Evolutionary conservation across 345 rosid genomes (phyloP).

Genomic region (Durio zibethinus): DNA sequence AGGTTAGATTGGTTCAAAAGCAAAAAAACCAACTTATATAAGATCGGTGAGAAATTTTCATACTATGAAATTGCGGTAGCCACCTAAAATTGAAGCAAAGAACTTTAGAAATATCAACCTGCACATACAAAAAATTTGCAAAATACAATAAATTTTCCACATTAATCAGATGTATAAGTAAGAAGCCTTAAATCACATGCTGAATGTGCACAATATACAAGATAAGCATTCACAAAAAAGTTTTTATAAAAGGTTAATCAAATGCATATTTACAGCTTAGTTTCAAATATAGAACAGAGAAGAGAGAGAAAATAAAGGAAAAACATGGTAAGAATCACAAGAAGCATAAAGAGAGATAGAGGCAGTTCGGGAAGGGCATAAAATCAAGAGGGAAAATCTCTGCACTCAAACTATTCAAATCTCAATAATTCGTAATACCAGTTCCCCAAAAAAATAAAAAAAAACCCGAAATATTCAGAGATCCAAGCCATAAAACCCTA

Average conservation of each 20-base stretch:
- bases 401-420: neutral
- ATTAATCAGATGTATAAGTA: neutral
- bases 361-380: neutral
- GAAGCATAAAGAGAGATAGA: neutral
- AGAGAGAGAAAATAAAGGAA: neutral
- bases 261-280: neutral
- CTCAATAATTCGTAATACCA: neutral
- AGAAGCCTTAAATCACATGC: neutral
- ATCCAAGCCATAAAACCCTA: neutral
- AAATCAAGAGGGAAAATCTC: neutral
- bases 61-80: constrained; percentile 99
- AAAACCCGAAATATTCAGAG: neutral
- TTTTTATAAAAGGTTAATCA: neutral
- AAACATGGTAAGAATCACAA: neutral
- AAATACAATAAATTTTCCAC: neutral
- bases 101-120: constrained; percentile 93
- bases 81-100: constrained; percentile 89
- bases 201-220: neutral
- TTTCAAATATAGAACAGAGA: neutral
- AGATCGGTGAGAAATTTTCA: constrained; percentile 24
- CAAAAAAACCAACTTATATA: constrained; percentile 16
- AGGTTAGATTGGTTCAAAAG: constrained; percentile 4
- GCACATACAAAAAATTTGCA: constrained; percentile 31
- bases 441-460: neutral
- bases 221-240: constrained; percentile 1